These are phyloP conservation scores for Phyllosticta capitalensis DNA, from an alignment of 2,329 filamentous ascomycete genomes.

Conservation along the genomic window DNA sequence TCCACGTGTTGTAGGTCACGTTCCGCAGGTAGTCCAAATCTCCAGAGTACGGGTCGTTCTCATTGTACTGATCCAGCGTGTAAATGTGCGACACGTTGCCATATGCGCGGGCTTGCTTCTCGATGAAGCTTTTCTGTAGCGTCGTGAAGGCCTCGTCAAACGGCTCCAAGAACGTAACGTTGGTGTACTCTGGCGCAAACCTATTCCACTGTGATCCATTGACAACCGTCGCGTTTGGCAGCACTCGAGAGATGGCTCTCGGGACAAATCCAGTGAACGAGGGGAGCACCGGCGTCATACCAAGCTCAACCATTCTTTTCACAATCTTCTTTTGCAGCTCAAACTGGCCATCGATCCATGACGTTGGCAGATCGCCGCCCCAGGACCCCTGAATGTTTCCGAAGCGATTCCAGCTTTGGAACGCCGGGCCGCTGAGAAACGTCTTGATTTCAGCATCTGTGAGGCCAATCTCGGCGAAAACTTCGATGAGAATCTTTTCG, in stretches of 20 bases:
- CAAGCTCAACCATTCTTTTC: conserved; percentile 41
- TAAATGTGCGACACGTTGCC: conserved; percentile 42
- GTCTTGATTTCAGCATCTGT: conserved; percentile 34
- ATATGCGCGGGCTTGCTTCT: conserved; percentile 37
- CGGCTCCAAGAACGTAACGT: conserved; percentile 41
- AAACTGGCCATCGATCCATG: conserved; percentile 41
- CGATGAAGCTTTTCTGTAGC: conserved; percentile 38
- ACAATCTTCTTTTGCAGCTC: conserved; percentile 41
- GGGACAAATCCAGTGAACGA: conserved; percentile 45
- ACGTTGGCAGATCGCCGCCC: conserved; percentile 30
- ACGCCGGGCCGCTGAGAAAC: conserved; percentile 43
- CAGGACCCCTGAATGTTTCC: conserved; percentile 45
- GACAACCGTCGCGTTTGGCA: conserved; percentile 36
- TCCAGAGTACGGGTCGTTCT: conserved; percentile 40
- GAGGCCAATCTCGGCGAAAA: conserved; percentile 39
- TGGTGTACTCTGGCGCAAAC: conserved; percentile 35
- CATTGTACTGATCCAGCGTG: conserved; percentile 46
- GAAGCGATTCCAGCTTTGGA: conserved; percentile 46
- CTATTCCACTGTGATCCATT: conserved; percentile 36
- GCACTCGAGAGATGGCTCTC: conserved; percentile 29
- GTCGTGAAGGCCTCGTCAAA: conserved; percentile 34
- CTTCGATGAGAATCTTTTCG: conserved; percentile 42
- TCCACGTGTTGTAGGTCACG: conserved; percentile 36
- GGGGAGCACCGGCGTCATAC: conserved; percentile 44
- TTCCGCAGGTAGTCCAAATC: conserved; percentile 36